Evolutionary conservation across 257 asterid species (phyloP).

Genomic region (Mentha longifolia): DNA sequence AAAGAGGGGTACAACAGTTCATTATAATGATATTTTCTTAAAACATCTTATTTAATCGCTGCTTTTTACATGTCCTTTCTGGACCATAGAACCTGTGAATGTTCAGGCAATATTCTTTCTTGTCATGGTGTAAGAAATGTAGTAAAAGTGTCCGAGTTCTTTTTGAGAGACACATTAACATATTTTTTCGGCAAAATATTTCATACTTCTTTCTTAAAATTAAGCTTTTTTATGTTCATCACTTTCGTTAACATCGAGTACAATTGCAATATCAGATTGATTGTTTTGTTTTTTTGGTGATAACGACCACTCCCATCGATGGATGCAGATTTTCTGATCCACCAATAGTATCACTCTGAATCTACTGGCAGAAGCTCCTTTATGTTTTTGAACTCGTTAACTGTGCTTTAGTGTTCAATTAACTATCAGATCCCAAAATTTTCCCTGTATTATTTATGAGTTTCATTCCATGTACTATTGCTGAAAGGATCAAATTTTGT

Average conservation of each 20-base stretch:
- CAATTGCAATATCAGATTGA: not conserved
- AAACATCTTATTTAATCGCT: no score
- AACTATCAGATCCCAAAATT: not conserved
- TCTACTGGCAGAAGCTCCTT: not conserved
- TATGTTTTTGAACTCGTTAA: not conserved
- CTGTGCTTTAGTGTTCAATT: constrained; percentile 13
- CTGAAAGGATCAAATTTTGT: constrained; percentile 37
- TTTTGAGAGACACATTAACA: not conserved
- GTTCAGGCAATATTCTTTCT: no score
- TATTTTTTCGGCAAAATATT: not conserved
- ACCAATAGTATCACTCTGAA: not conserved
- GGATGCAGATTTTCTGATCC: constrained; percentile 1
- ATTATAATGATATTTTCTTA: no score
- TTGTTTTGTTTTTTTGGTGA: constrained; percentile 6
- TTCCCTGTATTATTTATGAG: not conserved
- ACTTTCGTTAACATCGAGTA: not conserved
- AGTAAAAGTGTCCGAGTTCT: not conserved
- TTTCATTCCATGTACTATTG: constrained; percentile 25
- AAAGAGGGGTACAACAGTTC: no score
- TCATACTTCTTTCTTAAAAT: not conserved
- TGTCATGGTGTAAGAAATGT: no score
- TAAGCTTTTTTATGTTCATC: not conserved
- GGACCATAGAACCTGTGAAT: no score
- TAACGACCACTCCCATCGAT: not conserved
- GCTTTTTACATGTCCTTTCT: no score